Base-by-base conservation (phyloP, 2,329 filamentous ascomycete genomes). In the Penicillium expansum region DNA sequence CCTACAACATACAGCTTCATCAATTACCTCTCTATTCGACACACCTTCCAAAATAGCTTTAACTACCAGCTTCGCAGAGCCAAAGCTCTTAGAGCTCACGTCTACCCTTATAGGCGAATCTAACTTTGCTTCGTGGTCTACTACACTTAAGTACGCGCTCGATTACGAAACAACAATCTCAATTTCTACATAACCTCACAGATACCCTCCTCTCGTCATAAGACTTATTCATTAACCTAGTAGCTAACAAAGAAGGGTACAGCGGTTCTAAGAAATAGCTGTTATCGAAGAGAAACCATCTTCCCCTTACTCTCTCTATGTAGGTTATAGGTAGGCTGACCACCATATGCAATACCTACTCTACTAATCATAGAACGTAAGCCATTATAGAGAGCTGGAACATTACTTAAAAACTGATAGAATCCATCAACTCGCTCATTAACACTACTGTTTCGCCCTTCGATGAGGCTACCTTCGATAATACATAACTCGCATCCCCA, bases 191-290 rank as follows among this genome's bases (percentile, higher is more conserved):
- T 7, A 30, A 51, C 5, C 20, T 61, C 9, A 48, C 39, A 5
- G 44, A 49, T 2, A 37, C 47, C 4, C 32, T 61, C 2, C 29
- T 62, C 6, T 20, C 30, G 5, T 35, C 49, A 3, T 32, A 55
- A 11, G 37, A 32, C 14, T 29, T 61, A 20, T 52, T 62, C 5
- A 49, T 61, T 9, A 24, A 52, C 13, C 38, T 62, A 11, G 29
- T 61, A 1, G 44, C 55, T 5, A 48, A 62, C 13, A n/a, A n/a
- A n/a, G 58, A 61, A 32, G 39, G 30, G 0, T 50, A 59, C 33
- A 48, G 18, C 11, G 16, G 33, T 53, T 7, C 6, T 62, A 59
- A 61, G 27, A 27, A 37, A 22, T 60, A 48, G 58, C 14, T 62
- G 13, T 16, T 54, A 4, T 49, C 44, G 7, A 52, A 52, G 27